phyloP scores from a whole-genome alignment of 192 early-diverging fungal species.

The Blastocladiella britannica region DNA sequence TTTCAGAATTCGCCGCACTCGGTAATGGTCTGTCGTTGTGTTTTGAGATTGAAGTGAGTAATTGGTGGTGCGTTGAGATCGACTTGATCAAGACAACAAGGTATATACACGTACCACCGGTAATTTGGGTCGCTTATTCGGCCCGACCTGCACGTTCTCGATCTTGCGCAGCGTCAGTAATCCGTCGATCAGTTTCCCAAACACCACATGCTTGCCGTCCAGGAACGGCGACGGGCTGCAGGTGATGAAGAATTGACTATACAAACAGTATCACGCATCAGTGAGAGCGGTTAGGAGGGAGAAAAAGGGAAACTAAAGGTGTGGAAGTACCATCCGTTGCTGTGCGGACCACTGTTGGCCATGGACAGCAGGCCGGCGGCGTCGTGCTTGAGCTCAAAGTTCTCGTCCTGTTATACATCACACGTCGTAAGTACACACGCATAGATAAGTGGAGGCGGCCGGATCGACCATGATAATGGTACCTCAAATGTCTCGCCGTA shows the following conservation, averaged over 20 bases:
- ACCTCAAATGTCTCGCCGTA: conserved; percentile 57
- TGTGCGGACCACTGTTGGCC: conserved; percentile 69
- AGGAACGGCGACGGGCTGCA: conserved; percentile 67
- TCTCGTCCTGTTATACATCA: conserved; percentile 51
- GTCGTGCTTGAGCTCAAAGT: conserved; percentile 67
- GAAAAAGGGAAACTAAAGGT: background rate
- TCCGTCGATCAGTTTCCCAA: conserved; percentile 68
- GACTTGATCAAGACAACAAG: too few relatives aligned
- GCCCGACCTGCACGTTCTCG: conserved; percentile 77
- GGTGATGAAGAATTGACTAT: conserved; percentile 69
- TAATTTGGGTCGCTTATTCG: conserved; percentile 65
- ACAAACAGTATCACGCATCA: background rate
- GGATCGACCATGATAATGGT: background rate
- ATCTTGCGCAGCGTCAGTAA: conserved; percentile 77
- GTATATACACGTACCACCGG: too few relatives aligned
- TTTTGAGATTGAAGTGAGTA: too few relatives aligned
- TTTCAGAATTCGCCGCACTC: conserved; percentile 47
- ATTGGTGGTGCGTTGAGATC: too few relatives aligned
- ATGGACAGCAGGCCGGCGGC: conserved; percentile 68
- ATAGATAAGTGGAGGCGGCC: too few relatives aligned
- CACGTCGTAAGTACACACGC: too few relatives aligned
- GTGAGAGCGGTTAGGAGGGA: background rate
- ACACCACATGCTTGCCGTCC: conserved; percentile 76
- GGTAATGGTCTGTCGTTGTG: too few relatives aligned
- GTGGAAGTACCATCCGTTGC: conserved; percentile 52